Evolutionary conservation across 2,329 filamentous ascomycete genomes (phyloP).

Genomic region (Davidsoniella virescens): DNA sequence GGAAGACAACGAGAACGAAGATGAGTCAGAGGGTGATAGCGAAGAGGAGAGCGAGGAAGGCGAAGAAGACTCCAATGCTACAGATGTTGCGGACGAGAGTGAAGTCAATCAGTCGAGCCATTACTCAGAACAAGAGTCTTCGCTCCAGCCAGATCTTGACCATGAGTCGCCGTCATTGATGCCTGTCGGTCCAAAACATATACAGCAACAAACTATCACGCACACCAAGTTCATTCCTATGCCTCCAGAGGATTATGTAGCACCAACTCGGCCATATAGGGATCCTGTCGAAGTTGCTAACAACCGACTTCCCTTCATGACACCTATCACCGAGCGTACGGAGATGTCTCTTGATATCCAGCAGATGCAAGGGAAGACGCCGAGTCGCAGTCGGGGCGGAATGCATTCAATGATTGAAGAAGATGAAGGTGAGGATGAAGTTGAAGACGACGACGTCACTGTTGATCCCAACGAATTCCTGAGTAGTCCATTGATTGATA

Average conservation of each 20-base stretch:
- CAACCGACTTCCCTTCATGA: slow-evolving; percentile 94
- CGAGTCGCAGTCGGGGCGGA: slow-evolving; percentile 39
- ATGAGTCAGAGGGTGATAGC: slow-evolving; percentile 18
- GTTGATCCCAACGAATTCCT: slow-evolving; percentile 13
- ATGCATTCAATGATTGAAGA: slow-evolving; percentile 15
- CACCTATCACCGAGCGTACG: slow-evolving; percentile 88
- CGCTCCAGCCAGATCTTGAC: background rate
- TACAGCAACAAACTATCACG: slow-evolving; percentile 29
- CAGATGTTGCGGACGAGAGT: slow-evolving; percentile 25
- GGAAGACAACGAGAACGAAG: background rate
- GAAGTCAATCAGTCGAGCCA: slow-evolving; percentile 18
- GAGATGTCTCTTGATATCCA: slow-evolving; percentile 62
- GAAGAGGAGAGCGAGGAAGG: slow-evolving; percentile 3
- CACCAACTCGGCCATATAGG: slow-evolving; percentile 63
- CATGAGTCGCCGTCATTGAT: background rate
- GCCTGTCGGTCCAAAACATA: background rate
- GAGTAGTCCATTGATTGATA: slow-evolving; percentile 61
- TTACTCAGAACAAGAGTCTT: slow-evolving; percentile 9
- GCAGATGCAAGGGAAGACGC: slow-evolving; percentile 55
- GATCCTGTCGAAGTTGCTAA: slow-evolving; percentile 68
- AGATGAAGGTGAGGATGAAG: slow-evolving; percentile 20
- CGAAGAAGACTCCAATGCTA: slow-evolving; percentile 15
- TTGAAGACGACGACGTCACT: slow-evolving; percentile 19
- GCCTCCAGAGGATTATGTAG: slow-evolving; percentile 72
- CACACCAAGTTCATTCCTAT: slow-evolving; percentile 60